Evolutionary conservation across 2,329 filamentous ascomycete species (phyloP).

Genomic region (Cryphonectria carpinicola): DNA sequence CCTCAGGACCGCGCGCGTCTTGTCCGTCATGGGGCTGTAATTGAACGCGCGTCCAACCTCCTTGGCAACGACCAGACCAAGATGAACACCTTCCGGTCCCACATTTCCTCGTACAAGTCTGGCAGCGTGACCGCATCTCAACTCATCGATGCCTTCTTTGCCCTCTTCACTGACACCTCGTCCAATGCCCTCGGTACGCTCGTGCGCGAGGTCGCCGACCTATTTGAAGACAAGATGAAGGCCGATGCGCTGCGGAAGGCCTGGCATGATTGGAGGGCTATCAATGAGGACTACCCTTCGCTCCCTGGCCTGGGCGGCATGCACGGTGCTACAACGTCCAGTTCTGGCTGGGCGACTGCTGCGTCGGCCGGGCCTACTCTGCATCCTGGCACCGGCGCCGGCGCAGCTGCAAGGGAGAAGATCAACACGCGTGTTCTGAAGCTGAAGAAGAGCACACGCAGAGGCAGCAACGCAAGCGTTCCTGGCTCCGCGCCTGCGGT

Average conservation of each 20-base stretch:
- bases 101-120: slow-evolving; percentile 78
- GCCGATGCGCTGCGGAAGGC: slow-evolving; percentile 75
- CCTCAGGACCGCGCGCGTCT: slow-evolving; percentile 81
- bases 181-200: slow-evolving; percentile 84
- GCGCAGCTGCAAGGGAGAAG: slow-evolving; percentile 48
- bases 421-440: slow-evolving; percentile 60
- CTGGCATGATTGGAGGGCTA: slow-evolving; percentile 94
- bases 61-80: slow-evolving; percentile 78
- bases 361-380: slow-evolving; percentile 65
- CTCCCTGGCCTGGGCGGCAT: slow-evolving; percentile 76
- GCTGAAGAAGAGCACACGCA: slow-evolving; percentile 61
- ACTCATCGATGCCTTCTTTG: slow-evolving; percentile 86
- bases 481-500: slow-evolving; percentile 30
- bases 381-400: slow-evolving; percentile 43
- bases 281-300: slow-evolving; percentile 93
- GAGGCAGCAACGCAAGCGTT: slow-evolving; percentile 43
- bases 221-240: slow-evolving; percentile 84
- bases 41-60: slow-evolving; percentile 81
- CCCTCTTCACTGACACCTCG: slow-evolving; percentile 77
- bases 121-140: slow-evolving; percentile 71
- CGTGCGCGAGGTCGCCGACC: slow-evolving; percentile 86
- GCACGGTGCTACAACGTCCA: slow-evolving; percentile 61
- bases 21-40: slow-evolving; percentile 79
- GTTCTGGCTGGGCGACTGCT: slow-evolving; percentile 63
- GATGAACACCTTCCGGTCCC: slow-evolving; percentile 74